Conservation (phyloP, 345 rosid genomes). For the Melaleuca quinquenervia region DNA sequence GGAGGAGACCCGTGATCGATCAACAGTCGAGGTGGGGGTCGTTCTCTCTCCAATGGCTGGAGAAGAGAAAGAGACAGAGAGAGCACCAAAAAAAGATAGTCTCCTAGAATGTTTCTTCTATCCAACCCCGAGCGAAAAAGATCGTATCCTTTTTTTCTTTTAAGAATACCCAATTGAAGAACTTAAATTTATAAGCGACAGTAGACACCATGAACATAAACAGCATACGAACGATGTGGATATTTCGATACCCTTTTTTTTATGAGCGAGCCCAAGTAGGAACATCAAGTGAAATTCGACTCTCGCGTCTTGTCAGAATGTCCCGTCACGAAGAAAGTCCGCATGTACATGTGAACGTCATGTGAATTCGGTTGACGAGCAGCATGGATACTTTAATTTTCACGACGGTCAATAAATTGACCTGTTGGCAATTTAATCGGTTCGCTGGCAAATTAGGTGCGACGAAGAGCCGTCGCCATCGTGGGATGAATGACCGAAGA, state of each 20-base stretch:
- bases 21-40: neutral
- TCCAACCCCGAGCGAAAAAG: too few species aligned
- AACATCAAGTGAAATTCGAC: neutral
- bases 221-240: neutral
- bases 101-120: neutral
- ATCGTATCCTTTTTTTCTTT: too few species aligned
- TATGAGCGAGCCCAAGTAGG: neutral
- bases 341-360: too few species aligned
- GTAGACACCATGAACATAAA: neutral
- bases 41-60: neutral
- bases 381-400: fast-evolving
- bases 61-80: neutral
- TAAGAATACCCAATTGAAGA: neutral
- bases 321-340: too few species aligned
- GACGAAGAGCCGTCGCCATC: neutral
- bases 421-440: neutral
- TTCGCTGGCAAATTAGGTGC: neutral
- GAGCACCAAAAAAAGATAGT: neutral
- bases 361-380: neutral
- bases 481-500: neutral
- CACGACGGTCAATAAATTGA: neutral
- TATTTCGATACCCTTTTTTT: neutral
- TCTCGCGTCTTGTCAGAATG: fast-evolving
- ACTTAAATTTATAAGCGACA: neutral
- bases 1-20: neutral